A percentile compares a stretch with the other conserved stretches of the same genome.
Evolutionary conservation across 2,329 filamentous ascomycete species (phyloP).

Genomic region (Hypoxylon sp.): DNA sequence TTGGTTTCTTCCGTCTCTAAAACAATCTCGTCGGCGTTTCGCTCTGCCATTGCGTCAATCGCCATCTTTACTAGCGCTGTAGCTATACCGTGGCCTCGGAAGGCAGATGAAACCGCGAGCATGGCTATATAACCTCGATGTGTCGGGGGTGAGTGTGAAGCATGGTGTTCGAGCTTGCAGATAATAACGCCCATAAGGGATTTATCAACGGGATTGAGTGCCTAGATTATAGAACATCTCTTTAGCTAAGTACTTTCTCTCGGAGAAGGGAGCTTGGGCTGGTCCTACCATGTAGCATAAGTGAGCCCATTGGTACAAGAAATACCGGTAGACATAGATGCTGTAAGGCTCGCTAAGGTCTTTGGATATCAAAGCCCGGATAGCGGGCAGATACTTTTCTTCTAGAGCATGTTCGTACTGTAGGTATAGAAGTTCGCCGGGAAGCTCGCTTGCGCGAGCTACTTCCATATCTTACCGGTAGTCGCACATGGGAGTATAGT

Average conservation of each 20-base stretch:
- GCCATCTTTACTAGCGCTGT: slow-evolving; percentile 90
- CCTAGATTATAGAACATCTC: slow-evolving; percentile 57
- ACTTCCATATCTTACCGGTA: slow-evolving; percentile 53
- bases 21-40: slow-evolving; percentile 91
- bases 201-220: slow-evolving; percentile 69
- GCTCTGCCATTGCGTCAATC: slow-evolving; percentile 88
- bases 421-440: slow-evolving; percentile 67
- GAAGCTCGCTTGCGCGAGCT: slow-evolving; percentile 54
- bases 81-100: slow-evolving; percentile 87
- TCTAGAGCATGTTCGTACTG: slow-evolving; percentile 74
- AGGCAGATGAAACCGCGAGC: slow-evolving; percentile 87
- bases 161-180: slow-evolving; percentile 92
- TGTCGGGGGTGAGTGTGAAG: slow-evolving; percentile 79
- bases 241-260: slow-evolving; percentile 29
- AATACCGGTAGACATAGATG: slow-evolving; percentile 99
- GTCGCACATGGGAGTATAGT: slow-evolving; percentile 23
- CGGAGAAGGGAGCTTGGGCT: slow-evolving; percentile 1
- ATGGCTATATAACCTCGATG: slow-evolving; percentile 97
- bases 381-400: slow-evolving; percentile 80
- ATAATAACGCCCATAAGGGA: slow-evolving; percentile 90
- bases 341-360: slow-evolving; percentile 98
- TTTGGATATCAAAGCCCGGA: slow-evolving; percentile 92
- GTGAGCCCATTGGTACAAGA: slow-evolving; percentile 96
- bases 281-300: slow-evolving; percentile 88
- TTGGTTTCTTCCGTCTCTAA: slow-evolving; percentile 97